Evolutionary conservation across 2,329 filamentous ascomycete species (phyloP), one percentile per base, ranked within the genome.

Genomic region (Paraconiothyrium sp.): DNA sequence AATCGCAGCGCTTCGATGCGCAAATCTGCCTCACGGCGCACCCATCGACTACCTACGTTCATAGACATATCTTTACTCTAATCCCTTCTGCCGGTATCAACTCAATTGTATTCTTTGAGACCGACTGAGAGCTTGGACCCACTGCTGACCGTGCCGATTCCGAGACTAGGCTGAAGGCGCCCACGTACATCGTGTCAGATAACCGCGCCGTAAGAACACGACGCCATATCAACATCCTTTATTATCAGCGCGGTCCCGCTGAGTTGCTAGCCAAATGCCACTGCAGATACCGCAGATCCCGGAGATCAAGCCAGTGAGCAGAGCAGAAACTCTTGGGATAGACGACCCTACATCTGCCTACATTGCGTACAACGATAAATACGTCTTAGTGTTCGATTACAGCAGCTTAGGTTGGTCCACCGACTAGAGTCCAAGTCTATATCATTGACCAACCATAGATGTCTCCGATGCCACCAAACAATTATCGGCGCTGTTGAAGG

Each of bases 381-480:
- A 76, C 64, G 70, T 76, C 24, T 54, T 76, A 1, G 70, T 73
- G 10, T 76, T 76, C 59, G 67, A 77, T 41, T 77, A 71, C 52
- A 62, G 65, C 34, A 61, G 63, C 20, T 37, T 70, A 52, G 70
- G 72, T 76, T 57, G n/a, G 72, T 71, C 32, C 13, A 16, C n/a
- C 16, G n/a, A 8, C 3, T 32, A 6, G 4, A 30, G 11, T 4
- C 27, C 32, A 22, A 9, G 13, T 46, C 49, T 13, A 7, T 11
- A 35, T 2, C 4, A 8, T 50, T 37, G 39, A 34, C 7, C 8
- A 49, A 6, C 10, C 30, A 3, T 20, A 75, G 73, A 72, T 43
- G 48, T 58, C 13, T 61, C 65, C 1, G 64, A 60, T 16, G 71
- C 72, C 0, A 66, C 67, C n/a, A 54, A 59, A 8, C 69, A 75